Evolutionary conservation across 1,139 yeast species (phyloP), one percentile per base, ranked within the genome.

Genomic region (Sporopachydermia cereana): DNA sequence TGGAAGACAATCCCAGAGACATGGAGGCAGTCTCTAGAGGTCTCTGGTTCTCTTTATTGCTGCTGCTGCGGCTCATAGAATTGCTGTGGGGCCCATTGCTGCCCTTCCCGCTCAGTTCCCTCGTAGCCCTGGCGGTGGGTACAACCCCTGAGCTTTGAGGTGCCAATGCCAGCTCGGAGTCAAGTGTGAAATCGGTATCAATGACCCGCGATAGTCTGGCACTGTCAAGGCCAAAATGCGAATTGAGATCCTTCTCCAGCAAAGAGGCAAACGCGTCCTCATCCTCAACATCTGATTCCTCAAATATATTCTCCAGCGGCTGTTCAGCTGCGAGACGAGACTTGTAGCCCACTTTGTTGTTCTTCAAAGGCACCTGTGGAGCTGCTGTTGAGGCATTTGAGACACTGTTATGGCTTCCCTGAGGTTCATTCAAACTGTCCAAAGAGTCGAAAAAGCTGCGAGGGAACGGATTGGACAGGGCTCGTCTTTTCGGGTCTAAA

Each of bases 151-250:
- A 12, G 30, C n/a, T n/a, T 12, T 27, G 12, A 12, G 12, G 14
- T 12, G 12, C n/a, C 14, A 27, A 12, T 12, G 12, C n/a, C n/a
- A n/a, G n/a, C 30, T 27, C 30, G n/a, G 30, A 27, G 39, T 34
- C 39, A 16, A 34, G 22, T 21, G 20, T 12, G 39, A 34, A 34
- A 34, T 34, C 39, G 22, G 39, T 34, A 34, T 34, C 39, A n/a
- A 34, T 34, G 5, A 34, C 22, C 22, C 39, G 18, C 9, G 39
- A 34, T 7, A 34, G 22, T 9, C 39, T 12, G 17, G 39, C 39
- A n/a, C 12, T 7, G n/a, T 34, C n/a, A 5, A 34, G n/a, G 5
- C 39, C 39, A 20, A 34, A 34, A 34, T 34, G 39, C 7, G 7
- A 7, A 7, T 34, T n/a, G 12, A 34, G 5, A 34, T 34, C 39